Conservation (phyloP, 2,329 filamentous ascomycete species). For the Verticillium isaacii region DNA sequence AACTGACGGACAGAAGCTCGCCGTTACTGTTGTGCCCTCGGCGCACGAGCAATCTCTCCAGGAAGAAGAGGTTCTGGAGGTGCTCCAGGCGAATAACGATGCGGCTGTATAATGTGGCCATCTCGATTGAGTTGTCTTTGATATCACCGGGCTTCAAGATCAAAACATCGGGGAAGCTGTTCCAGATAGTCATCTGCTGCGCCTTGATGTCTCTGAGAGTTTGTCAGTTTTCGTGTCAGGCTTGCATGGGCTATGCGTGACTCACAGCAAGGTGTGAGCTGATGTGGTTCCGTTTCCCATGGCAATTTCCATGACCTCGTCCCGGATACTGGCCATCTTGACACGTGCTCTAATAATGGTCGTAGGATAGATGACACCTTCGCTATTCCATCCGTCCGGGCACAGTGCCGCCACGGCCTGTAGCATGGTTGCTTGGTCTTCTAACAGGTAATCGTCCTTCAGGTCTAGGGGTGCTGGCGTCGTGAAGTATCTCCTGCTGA, state of each 20-base stretch:
- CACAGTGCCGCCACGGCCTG: constrained; percentile 35
- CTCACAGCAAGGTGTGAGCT: constrained; percentile 28
- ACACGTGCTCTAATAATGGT: constrained; percentile 42
- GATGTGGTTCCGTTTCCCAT: constrained; percentile 32
- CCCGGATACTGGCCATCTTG: constrained; percentile 44
- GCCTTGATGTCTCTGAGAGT: constrained; percentile 28
- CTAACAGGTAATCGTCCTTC: constrained; percentile 40
- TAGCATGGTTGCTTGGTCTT: constrained; percentile 33
- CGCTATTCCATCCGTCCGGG: constrained; percentile 45
- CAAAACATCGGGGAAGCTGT: constrained; percentile 32
- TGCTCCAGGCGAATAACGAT: constrained; percentile 44
- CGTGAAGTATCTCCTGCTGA: constrained; percentile 47
- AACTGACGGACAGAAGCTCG: constrained; percentile 37
- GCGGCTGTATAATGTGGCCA: constrained; percentile 32
- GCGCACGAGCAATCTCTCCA: constrained; percentile 51
- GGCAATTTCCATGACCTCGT: constrained; percentile 56
- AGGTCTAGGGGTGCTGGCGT: constrained; percentile 52
- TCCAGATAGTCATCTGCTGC: constrained; percentile 23
- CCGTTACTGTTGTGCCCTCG: constrained; percentile 29
- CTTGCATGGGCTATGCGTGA: neutral
- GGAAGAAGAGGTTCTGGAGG: constrained; percentile 53
- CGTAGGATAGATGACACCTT: constrained; percentile 33
- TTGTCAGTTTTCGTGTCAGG: neutral
- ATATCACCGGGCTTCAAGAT: constrained; percentile 32
- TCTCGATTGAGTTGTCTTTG: constrained; percentile 21